A percentile compares a stretch with the other conserved stretches of the same genome.
These are phyloP conservation scores for Globisporangium barbulae DNA, from an alignment of 352 stramenopile genomes.

Conservation along the genomic window DNA sequence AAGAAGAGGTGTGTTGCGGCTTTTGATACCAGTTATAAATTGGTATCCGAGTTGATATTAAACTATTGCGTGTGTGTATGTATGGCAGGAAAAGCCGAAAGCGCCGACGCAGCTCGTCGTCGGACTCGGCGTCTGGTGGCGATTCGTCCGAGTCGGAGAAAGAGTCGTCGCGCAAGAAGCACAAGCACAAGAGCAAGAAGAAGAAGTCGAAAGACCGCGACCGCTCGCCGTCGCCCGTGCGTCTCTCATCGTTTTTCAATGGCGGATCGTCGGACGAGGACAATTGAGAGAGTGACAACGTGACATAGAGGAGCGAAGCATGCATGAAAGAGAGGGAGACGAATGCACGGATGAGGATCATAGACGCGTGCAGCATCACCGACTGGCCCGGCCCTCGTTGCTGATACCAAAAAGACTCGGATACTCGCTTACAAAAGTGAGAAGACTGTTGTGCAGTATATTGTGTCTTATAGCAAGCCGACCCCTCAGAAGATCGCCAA, in stretches of 20 bases:
- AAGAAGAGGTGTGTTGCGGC: constrained; percentile 66
- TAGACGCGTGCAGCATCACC: background rate
- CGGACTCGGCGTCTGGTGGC: constrained; percentile 35
- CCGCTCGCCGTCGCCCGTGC: constrained; percentile 56
- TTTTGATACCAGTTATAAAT: background rate
- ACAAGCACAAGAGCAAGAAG: constrained; percentile 43
- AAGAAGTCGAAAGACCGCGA: constrained; percentile 55
- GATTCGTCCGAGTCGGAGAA: constrained; percentile 30
- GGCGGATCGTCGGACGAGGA: constrained; percentile 23
- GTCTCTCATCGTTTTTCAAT: constrained; percentile 92
- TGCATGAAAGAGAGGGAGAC: too few species aligned
- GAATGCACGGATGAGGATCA: background rate
- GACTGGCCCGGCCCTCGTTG: too few species aligned
- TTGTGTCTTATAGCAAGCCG: too few species aligned
- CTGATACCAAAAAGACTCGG: too few species aligned
- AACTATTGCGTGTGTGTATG: constrained; percentile 16
- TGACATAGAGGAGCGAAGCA: background rate
- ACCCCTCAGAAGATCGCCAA: too few species aligned
- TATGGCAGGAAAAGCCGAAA: constrained; percentile 58
- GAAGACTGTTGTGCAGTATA: too few species aligned
- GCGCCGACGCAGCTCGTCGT: constrained; percentile 42
- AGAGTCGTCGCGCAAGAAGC: constrained; percentile 36
- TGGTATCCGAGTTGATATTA: background rate
- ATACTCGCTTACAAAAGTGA: too few species aligned
- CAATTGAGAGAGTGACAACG: background rate